phyloP scores from a whole-genome alignment of 176 grass and related monocot species.

The Eleusine indica region DNA sequence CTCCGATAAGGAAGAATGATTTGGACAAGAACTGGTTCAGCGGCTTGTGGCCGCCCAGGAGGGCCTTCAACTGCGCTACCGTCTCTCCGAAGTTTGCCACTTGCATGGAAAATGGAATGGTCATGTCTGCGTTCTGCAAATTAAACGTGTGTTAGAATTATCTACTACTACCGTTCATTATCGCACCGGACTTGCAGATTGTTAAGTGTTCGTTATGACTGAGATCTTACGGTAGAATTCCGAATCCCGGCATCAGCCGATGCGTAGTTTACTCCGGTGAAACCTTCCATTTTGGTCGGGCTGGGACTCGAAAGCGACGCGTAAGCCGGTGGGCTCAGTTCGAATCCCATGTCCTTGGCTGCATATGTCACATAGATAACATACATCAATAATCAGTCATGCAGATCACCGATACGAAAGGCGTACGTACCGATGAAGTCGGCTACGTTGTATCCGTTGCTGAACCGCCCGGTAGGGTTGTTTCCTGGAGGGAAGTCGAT shows the following conservation, averaged over 20 bases:
- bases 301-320: neutral
- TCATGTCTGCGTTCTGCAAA: neutral
- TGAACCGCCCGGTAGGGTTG: neutral
- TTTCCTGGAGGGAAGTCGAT: neutral
- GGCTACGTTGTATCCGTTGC: neutral
- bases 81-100: neutral
- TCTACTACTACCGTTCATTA: too few relatives aligned
- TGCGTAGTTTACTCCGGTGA: constrained; percentile 43
- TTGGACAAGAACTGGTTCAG: neutral
- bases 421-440: neutral
- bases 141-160: too few relatives aligned
- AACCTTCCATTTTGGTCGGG: constrained; percentile 3
- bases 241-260: constrained; percentile 34
- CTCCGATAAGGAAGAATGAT: constrained; percentile 23
- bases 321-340: constrained; percentile 40
- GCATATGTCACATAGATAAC: neutral
- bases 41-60: neutral
- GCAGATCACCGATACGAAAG: neutral
- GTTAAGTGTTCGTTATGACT: too few relatives aligned
- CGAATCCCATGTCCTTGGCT: constrained; percentile 44
- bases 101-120: constrained; percentile 30
- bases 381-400: neutral
- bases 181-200: too few relatives aligned
- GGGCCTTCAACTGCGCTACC: neutral
- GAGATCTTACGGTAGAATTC: constrained; percentile 7